These are phyloP conservation scores for Cutaneotrichosporon sp. DNA, from an alignment of 1,284 basidiomycete genomes.

Conservation along the genomic window DNA sequence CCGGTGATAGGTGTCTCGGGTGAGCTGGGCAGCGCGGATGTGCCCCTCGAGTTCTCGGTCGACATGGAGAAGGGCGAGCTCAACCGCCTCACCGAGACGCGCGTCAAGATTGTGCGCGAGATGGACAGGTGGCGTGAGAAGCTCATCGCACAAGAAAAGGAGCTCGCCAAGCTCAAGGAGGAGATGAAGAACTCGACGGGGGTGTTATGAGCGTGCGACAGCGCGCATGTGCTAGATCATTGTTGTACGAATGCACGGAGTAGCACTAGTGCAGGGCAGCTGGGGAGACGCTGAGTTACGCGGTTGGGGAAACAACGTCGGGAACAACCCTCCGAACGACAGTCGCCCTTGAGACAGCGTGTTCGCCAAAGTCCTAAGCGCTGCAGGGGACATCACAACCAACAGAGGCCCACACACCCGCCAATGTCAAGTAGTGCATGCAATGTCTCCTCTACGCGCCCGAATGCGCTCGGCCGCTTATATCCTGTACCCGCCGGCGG, in stretches of 20 bases:
- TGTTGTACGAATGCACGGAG: constrained; percentile 6
- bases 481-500: constrained; percentile 48
- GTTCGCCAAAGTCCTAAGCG: no score
- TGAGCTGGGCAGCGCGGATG: constrained; percentile 49
- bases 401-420: neutral
- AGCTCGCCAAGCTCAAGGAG: constrained; percentile 30
- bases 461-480: constrained; percentile 21
- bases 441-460: constrained; percentile 9
- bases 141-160: constrained; percentile 60
- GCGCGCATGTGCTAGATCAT: neutral
- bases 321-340: no score
- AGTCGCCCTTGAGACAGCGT: no score
- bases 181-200: constrained; percentile 15
- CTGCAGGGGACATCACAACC: neutral
- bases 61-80: constrained; percentile 85
- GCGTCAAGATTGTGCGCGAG: constrained; percentile 62
- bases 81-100: constrained; percentile 74
- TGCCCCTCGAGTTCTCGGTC: constrained; percentile 71
- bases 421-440: constrained; percentile 8
- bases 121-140: constrained; percentile 52
- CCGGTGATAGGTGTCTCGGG: constrained; percentile 34
- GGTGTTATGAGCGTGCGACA: neutral
- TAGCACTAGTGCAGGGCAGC: neutral
- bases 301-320: no score
- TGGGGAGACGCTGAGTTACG: neutral